Evolutionary conservation across 805 yeast species (phyloP), one percentile per base, ranked within the genome.

Genomic region (Peterozyma toletana): DNA sequence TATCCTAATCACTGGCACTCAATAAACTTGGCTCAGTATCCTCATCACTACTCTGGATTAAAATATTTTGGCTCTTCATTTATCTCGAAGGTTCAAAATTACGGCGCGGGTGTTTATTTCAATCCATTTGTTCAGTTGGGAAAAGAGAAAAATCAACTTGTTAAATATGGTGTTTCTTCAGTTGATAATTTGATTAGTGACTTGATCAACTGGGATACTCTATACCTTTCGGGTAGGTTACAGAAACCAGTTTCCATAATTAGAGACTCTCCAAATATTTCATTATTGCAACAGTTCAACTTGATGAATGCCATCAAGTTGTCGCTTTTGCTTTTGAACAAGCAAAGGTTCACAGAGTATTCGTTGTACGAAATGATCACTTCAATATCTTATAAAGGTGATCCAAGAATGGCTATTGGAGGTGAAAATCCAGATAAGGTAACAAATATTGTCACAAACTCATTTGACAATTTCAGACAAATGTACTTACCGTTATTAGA

Each of bases 341-440:
- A 64, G 34, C 40, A 48, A 16, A 42, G 50, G 11, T 47, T 59
- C 11, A 33, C 43, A 14, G 88, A 81, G 50, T 60, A 64, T n/a
- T 77, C 82, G 34, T 73, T 93, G 33, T 93, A 82, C 64, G 78
- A 76, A 55, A 80, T 79, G 50, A 83, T 93, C 38, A 83, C 97
- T 0, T 76, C 78, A 11, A 63, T 93, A 14, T 86, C 96, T 16
- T 93, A 93, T 57, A 65, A 80, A 60, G 99, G 99, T 15, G 99
- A 93, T 59, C 83, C 89, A 29, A 76, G 99, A 52, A 82, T 88
- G 75, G 68, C 72, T 37, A 67, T 90, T 29, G 86, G 87, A 9
- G 98, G 96, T 2, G 99, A 93, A 60, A 86, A 93, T 59, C 96
- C 97, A 5, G 72, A 81, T 53, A 93, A 93, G 61, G 86, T 90